Evolutionary conservation across 768 basidiomycete genomes (phyloP), one percentile per base, ranked within the genome.

Genomic region (Paxillus ammoniavirescens): DNA sequence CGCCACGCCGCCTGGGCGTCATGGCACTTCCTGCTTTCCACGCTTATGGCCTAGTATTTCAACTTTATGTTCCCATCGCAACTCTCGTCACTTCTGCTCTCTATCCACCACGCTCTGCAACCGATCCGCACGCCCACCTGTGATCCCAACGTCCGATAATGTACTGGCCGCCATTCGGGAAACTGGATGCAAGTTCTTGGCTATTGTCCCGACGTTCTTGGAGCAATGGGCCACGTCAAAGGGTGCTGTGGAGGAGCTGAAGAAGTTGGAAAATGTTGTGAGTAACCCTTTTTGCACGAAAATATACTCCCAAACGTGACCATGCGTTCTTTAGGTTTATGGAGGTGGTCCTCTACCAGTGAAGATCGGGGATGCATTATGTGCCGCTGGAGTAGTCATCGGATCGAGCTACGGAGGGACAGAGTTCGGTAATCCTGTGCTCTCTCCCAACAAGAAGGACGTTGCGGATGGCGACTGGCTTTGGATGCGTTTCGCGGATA

Each of bases 1-100:
- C 57, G 13, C 55, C 56, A 12, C 42, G 66, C 41, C 65, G 58
- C 21, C 42, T 71, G 38, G 64, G 61, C 28, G 60, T 54, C 7
- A 69, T 72, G 64, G 58, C 61, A 13, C 58, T 77, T 13, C 77
- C 77, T 6, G 41, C 74, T 6, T 78, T 79, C 61, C 75, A 79
- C 53, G 64, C 62, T 0, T 53, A 72, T 4, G 75, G 77, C 1
- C 36, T 71, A 8, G 50, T 50, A 10, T 47, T 61, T 1, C 73
- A 75, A 31, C 47, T 77, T 0, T 51, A 73, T 6, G 33, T 56
- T 21, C 65, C 75, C 2, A 30, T 77, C n/a, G 66, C 61, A 23
- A 49, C 30, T 23, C 50, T 69, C 8, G 38, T 55, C 1, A 57
- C 70, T 5, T 59, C 69, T 0, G 63, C 56, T 6, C 38, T 78